Base-by-base conservation (phyloP, 148 eudicot genomes). In the Polygonum maritimum region DNA sequence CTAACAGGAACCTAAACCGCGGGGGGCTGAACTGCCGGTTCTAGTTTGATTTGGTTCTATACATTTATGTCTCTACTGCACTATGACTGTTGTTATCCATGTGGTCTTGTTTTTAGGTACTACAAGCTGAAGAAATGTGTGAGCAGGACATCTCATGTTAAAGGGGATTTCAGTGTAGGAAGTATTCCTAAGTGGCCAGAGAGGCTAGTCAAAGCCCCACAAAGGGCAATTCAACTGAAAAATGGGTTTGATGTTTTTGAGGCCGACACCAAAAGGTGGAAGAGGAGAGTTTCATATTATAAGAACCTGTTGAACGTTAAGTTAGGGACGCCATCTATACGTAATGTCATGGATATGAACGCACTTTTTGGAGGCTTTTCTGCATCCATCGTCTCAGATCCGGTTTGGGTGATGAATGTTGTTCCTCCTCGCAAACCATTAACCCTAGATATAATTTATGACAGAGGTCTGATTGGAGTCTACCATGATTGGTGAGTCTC, bases 341-440 rank as follows among this genome's bases (percentile, higher is more conserved):
- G 99, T 75, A 96, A 96, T 74, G 85, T 96, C 79, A 96, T 96
- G 99, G 99, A 96, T 80, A 93, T 93, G 99, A 92, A 96, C 83
- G 98, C 99, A 16, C 87, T 91, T 78, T 91, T 92, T 74, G 98
- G 99, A 71, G 97, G 99, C 55, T 96, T 96, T 84, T 98, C 98
- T 62, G 98, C 99, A 45, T 44, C 75, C 36, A 79, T 96, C 63
- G 55, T 70, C 49, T 85, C 90, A 18, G 98, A 96, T 84, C 98
- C 97, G 47, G 91, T 91, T 65, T 96, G 99, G 99, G 99, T 96
- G 73, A 96, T 92, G 99, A 96, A 96, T 81, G 98, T 96, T 47
- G 98, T 96, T 81, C 88, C 98, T 75, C 86, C 92, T 74, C 86
- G 86, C 81, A 91, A 88, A 76, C 85, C 86, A 52, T 87, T 88